Conservation (phyloP, 179 eudicot genomes). For the Silene vulgaris region DNA sequence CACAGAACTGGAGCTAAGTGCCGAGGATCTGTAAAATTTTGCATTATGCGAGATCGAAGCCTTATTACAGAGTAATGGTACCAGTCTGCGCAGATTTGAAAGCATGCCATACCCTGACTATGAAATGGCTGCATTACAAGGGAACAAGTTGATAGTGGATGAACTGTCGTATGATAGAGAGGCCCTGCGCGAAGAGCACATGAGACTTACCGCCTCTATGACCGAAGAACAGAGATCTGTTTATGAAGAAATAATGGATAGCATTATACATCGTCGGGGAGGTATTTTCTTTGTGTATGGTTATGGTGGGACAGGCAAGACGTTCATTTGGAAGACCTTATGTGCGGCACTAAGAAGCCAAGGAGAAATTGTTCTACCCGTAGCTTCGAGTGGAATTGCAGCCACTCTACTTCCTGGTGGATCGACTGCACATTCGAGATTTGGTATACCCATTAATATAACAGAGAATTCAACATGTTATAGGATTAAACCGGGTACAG, state of each 20-base stretch:
- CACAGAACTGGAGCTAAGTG: background rate
- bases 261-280: background rate
- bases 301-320: background rate
- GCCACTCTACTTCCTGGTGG: background rate
- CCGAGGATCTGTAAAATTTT: background rate
- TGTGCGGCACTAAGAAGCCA: background rate
- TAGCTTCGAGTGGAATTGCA: background rate
- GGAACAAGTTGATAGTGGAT: background rate
- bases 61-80: background rate
- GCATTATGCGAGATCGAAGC: background rate
- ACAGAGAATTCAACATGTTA: no score
- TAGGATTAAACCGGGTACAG: no score
- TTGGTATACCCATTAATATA: background rate
- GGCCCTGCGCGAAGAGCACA: background rate
- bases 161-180: background rate
- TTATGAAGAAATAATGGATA: background rate
- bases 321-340: background rate
- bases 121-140: background rate
- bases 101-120: background rate
- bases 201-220: background rate
- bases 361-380: background rate
- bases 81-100: background rate
- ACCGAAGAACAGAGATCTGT: background rate
- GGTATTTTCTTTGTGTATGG: background rate
- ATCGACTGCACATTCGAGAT: background rate